Evolutionary conservation across 192 early-diverging fungal genomes (phyloP).

Genomic region (Diversispora epigaea): DNA sequence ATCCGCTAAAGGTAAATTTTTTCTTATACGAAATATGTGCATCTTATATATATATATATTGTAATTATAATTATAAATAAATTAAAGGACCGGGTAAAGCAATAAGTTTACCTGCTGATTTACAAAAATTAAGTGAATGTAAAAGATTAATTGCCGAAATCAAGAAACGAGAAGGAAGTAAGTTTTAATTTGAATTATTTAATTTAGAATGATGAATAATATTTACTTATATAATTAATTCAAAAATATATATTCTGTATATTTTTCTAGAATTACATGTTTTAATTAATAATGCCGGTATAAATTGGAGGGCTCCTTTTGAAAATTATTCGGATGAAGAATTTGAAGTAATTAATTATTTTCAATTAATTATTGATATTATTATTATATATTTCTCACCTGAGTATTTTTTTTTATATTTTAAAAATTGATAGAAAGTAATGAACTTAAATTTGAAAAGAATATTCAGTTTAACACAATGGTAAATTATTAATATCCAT

Average conservation of each 20-base stretch:
- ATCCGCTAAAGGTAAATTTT: neutral
- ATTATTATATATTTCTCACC: neutral
- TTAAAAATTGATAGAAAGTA: no score
- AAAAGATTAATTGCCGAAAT: slow-evolving; percentile 41
- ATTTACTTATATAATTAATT: no score
- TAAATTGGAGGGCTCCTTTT: slow-evolving; percentile 36
- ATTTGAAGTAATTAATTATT: slow-evolving; percentile 7
- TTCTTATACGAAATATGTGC: no score
- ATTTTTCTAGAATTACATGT: slow-evolving; percentile 72
- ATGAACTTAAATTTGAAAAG: slow-evolving; percentile 30
- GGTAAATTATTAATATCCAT: neutral
- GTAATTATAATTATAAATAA: neutral
- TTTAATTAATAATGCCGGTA: slow-evolving; percentile 87
- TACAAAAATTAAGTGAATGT: slow-evolving; percentile 44
- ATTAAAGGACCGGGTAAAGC: slow-evolving; percentile 63
- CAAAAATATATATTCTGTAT: no score
- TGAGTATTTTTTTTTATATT: no score
- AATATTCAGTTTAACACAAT: slow-evolving; percentile 27
- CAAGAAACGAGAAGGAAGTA: slow-evolving; percentile 44
- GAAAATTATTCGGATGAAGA: slow-evolving; percentile 12
- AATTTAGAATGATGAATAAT: no score
- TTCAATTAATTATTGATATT: neutral
- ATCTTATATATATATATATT: neutral
- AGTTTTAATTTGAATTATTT: no score
- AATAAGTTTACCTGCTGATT: slow-evolving; percentile 67